Percentiles rank a stretch among this genome's conserved stretches.
phyloP scores from a whole-genome alignment of 2,329 filamentous ascomycete genomes.

The Boeremia lycopersici region DNA sequence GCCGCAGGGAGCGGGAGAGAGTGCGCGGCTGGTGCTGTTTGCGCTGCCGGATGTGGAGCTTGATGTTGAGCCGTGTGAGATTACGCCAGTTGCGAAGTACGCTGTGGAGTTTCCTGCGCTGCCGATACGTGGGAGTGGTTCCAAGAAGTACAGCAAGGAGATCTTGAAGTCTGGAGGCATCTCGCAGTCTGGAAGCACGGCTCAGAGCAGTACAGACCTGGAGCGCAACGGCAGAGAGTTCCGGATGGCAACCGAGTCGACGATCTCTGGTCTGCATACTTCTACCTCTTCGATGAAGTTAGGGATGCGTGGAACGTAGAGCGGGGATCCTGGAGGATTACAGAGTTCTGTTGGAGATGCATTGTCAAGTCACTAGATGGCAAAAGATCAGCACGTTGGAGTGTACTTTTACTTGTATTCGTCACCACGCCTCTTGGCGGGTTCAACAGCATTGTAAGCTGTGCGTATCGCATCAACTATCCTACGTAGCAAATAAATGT shows the following conservation, averaged over 20 bases:
- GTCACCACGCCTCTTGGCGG: conserved; percentile 17
- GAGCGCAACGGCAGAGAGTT: not conserved
- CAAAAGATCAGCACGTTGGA: not conserved
- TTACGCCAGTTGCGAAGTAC: not conserved
- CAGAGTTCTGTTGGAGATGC: not conserved
- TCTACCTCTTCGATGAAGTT: too few species aligned
- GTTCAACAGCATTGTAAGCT: conserved; percentile 1
- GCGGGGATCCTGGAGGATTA: too few species aligned
- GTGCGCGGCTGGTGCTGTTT: not conserved
- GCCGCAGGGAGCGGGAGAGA: not conserved
- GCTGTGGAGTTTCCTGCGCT: conserved; percentile 1
- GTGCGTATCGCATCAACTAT: conserved; percentile 12
- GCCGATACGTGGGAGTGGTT: not conserved
- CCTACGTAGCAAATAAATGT: conserved; percentile 13
- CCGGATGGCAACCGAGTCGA: not conserved
- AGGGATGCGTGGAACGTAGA: too few species aligned
- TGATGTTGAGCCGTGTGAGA: not conserved
- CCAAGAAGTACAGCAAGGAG: not conserved
- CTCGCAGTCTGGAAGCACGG: too few species aligned
- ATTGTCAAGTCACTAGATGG: too few species aligned
- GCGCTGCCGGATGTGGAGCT: not conserved
- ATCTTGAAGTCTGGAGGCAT: not conserved
- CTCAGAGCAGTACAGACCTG: too few species aligned
- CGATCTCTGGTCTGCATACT: too few species aligned
- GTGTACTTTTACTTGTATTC: conserved; percentile 13